A percentile compares a stretch with the other conserved stretches of the same genome.
These are phyloP conservation scores for Populus ilicifolia DNA, from an alignment of 345 rosid genomes.

Conservation along the genomic window DNA sequence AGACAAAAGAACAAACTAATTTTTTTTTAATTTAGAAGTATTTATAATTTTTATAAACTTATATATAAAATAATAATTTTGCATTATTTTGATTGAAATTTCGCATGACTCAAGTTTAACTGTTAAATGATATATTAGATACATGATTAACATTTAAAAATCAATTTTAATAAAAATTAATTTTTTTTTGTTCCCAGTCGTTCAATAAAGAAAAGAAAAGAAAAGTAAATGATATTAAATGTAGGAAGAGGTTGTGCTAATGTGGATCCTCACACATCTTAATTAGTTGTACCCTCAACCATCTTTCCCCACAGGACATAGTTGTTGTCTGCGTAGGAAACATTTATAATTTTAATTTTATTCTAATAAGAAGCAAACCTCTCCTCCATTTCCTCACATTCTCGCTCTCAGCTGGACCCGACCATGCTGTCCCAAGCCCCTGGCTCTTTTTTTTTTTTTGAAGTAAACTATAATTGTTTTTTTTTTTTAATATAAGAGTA, in stretches of 20 bases:
- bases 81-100: too few relatives aligned
- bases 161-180: too few relatives aligned
- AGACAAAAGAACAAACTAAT: rapidly evolving
- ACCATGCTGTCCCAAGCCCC: slow-evolving; percentile 21
- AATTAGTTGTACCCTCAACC: slow-evolving; percentile 21
- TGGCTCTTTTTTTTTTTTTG: not conserved
- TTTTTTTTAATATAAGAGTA: too few relatives aligned
- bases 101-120: too few relatives aligned
- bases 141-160: too few relatives aligned
- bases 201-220: too few relatives aligned
- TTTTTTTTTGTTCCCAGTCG: too few relatives aligned
- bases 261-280: slow-evolving; percentile 14
- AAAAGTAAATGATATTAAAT: too few relatives aligned
- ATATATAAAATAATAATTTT: too few relatives aligned
- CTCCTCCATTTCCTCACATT: slow-evolving; percentile 19
- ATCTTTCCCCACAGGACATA: slow-evolving; percentile 13
- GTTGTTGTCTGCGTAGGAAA: slow-evolving; percentile 31
- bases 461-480: not conserved
- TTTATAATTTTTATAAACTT: too few relatives aligned
- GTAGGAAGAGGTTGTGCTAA: not conserved
- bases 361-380: not conserved
- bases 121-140: too few relatives aligned
- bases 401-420: slow-evolving; percentile 23
- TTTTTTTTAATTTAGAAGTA: too few relatives aligned
- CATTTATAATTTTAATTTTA: slow-evolving; percentile 13